Evolutionary conservation across 176 grass and related monocot species (phyloP), one percentile per base, ranked within the genome.

Genomic region (Rhynchospora tenuis): DNA sequence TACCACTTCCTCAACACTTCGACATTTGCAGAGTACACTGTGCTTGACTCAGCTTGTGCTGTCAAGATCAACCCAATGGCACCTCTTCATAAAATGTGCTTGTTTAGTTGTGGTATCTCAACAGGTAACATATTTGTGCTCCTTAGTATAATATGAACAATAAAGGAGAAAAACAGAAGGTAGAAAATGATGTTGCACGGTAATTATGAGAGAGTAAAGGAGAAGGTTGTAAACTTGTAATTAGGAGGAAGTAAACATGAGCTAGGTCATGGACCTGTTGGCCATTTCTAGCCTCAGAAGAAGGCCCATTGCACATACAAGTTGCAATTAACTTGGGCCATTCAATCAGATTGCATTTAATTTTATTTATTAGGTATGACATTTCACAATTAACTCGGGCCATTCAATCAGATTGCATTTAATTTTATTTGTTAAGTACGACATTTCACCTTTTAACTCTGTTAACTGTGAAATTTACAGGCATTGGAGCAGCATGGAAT

Each of bases 1-100:
- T 97, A 90, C 54, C 94, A 97, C 57, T 97, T 97, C 51, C 92
- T 97, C 76, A 94, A 94, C 90, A 97, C 94, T 7, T 97, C 94
- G 9, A 97, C 94, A 73, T 97, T 94, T 69, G 57, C 88, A 1
- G 92, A 97, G 87, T 97, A 91, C 81, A 94, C 90, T 6, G 94
- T 97, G 59, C 64, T 97, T 0, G 92, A 92, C 66, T 54, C 88
- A 1, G 94, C 87, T 7, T 97, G 94, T 38, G 65, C 74, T 14
- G 92, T 92, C 55, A 94, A 83, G 84, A 64, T 97, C 81, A 65
- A 81, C 87, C 87, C 87, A 0, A 9, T 9, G 0, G 90, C 92
- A 55, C 85, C 92, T 23, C 87, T 97, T n/a, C 11, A 89, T 0
- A 84, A 65, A 82, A 94, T 97, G 88, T 91, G 80, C 81, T 84